Evolutionary conservation across 1,284 basidiomycete genomes (phyloP).

Genomic region (Sanguinoderma infundibulare): DNA sequence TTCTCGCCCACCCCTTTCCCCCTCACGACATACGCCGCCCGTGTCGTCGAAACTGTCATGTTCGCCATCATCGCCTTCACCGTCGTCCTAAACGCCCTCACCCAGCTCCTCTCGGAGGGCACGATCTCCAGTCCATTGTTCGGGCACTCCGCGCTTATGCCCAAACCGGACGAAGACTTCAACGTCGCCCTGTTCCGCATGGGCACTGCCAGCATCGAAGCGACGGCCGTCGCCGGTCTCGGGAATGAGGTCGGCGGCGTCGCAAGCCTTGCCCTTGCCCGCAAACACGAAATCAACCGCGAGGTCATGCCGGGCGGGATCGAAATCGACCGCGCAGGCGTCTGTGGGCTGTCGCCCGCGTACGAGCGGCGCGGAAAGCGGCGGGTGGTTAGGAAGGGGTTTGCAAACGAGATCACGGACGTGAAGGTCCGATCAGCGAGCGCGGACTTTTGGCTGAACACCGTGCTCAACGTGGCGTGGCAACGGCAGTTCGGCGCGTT

Average conservation of each 20-base stretch:
- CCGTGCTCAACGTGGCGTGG: constrained; percentile 44
- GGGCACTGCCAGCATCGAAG: constrained; percentile 75
- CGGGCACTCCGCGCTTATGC: constrained; percentile 49
- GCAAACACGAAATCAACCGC: constrained; percentile 12
- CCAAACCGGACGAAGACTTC: constrained; percentile 73
- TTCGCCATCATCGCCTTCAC: constrained; percentile 59
- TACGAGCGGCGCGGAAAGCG: constrained; percentile 28
- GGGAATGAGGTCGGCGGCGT: constrained; percentile 73
- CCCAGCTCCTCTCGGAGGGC: constrained; percentile 66
- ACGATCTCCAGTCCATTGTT: constrained; percentile 50
- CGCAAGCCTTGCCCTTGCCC: constrained; percentile 34
- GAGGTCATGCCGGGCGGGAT: constrained; percentile 38
- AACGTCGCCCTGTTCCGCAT: constrained; percentile 69
- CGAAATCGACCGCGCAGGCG: constrained; percentile 48
- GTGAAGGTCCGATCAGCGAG: constrained; percentile 40
- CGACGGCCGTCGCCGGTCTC: constrained; percentile 69
- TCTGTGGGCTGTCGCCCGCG: constrained; percentile 40
- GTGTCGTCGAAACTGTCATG: constrained; percentile 68
- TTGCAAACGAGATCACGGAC: constrained; percentile 41
- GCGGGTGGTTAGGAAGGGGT: constrained; percentile 35
- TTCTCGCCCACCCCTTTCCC: constrained; percentile 57
- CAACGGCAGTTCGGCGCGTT: constrained; percentile 49
- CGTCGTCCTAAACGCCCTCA: constrained; percentile 58
- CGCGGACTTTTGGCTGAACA: constrained; percentile 46
- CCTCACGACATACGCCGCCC: constrained; percentile 72